Base-by-base conservation (phyloP, 176 grass and related monocot species). In the Hsuehochloa calcarea region DNA sequence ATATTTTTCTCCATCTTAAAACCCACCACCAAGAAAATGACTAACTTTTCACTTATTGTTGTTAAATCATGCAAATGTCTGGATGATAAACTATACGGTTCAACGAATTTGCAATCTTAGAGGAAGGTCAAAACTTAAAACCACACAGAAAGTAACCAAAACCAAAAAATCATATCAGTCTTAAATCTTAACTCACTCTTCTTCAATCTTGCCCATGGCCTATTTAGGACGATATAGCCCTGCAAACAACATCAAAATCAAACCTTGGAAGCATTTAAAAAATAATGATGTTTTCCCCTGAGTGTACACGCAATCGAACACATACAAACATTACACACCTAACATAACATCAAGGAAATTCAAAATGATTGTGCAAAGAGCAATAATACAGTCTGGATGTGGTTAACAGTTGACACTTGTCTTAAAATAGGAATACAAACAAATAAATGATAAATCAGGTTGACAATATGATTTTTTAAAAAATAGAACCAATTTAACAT, bases 191-290 rank as follows among this genome's bases (percentile, higher is more conserved):
- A 86, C 93, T 85, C 85, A 99, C 96, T 99, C 96, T 78, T 99
- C 96, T 83, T 93, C 78, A 65, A 99, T 94, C 34, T 87, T 37
- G 96, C 93, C 93, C 91, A 99, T 45, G 96, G 96, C 81, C 96
- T 94, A 66, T 99, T 95, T 68, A 99, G 84, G 56, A 99, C 93
- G 60, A 99, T 58, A 62, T 99, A 99, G 34, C 96, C 96, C 96
- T 99, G 84, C 61, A 90, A 65, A 75, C 47, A 87, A 82, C 5
- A 67, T 35, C 27, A 72, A 45, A 58, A 67, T 73, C 35, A 58
- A 34, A 81, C 13, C 23, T 5, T n/a, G n/a, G n/a, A n/a, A n/a
- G n/a, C n/a, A n/a, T n/a, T n/a, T n/a, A n/a, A n/a, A n/a, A n/a
- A n/a, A n/a, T n/a, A n/a, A n/a, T n/a, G n/a, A n/a, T n/a, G n/a